These are phyloP conservation scores for Xylaria sp. DNA, from an alignment of 2,329 filamentous ascomycete species.

Conservation along the genomic window DNA sequence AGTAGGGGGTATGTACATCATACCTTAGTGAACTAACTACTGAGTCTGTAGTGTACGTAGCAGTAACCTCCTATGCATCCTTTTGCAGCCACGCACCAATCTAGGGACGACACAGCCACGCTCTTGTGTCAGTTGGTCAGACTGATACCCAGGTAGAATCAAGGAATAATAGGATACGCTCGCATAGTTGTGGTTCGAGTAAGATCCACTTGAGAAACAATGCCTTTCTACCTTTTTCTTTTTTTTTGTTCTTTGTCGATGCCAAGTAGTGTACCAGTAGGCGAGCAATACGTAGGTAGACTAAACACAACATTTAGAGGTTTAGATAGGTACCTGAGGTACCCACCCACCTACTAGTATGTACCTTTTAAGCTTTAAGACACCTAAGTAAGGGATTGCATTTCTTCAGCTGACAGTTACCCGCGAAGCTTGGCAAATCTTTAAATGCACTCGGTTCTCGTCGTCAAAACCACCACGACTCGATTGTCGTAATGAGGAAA, in stretches of 20 bases:
- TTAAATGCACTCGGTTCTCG: conserved; percentile 1
- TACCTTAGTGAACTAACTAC: too few relatives aligned
- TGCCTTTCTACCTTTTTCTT: not conserved
- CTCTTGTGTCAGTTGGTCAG: not conserved
- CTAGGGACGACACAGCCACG: conserved; percentile 19
- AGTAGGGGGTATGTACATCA: too few relatives aligned
- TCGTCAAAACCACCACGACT: not conserved
- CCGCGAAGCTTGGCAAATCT: not conserved
- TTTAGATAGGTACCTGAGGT: not conserved
- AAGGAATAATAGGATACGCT: not conserved
- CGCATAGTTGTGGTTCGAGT: not conserved
- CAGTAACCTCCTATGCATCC: too few relatives aligned
- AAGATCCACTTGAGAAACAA: conserved; percentile 13
- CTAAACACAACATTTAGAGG: not conserved
- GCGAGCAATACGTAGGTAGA: too few relatives aligned
- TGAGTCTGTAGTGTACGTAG: too few relatives aligned
- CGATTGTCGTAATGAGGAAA: not conserved
- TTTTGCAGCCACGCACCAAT: conserved; percentile 4
- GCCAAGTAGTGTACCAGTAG: too few relatives aligned
- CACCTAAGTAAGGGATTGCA: too few relatives aligned
- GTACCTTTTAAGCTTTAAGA: too few relatives aligned
- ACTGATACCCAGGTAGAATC: not conserved
- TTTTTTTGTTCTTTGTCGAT: not conserved
- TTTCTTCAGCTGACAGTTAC: not conserved
- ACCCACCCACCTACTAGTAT: too few relatives aligned